Evolutionary conservation across 2,329 filamentous ascomycete species (phyloP), one percentile per base, ranked within the genome.

Genomic region (Cercospora sp.): DNA sequence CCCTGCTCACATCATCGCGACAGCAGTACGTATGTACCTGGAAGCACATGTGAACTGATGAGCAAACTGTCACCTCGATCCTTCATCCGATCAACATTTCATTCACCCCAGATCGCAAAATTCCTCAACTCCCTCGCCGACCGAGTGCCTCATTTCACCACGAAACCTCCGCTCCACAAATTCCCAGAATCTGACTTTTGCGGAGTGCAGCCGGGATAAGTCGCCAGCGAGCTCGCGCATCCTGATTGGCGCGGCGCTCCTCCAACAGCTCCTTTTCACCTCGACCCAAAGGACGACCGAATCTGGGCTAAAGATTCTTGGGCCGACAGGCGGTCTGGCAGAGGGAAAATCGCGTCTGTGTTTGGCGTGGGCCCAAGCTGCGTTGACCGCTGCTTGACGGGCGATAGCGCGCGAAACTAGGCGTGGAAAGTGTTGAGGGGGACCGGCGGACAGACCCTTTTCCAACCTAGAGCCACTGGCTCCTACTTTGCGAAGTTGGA

Each of bases 361-460:
- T 24, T 30, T 18, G 24, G 49, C 49, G 49, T 55, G 49, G 49
- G 49, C 8, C 49, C 49, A 55, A 55, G 49, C 49, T 55, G 49
- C 49, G 49, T 28, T 55, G 49, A 55, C 49, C 49, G 49, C 49
- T 55, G 49, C 49, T 53, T 53, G 49, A 53, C n/a, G 37, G 6
- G 49, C 49, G 49, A 53, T 53, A 53, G 49, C 49, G 49, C 49
- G 49, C 10, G 49, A 26, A 24, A 24, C 49, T 26, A 55, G 26
- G 24, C 49, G 49, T 55, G 49, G 49, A 55, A 55, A 55, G 49
- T 55, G 24, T 55, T 28, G 49, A 55, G 49, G 49, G 49, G 49
- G 49, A 55, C 6, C 49, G 49, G 49, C 24, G 24, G 49, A 55
- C 49, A 55, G 49, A 55, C 49, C 49, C 49, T 55, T 55, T 24